Evolutionary conservation across 495 filamentous ascomycete species (phyloP), one percentile per base, ranked within the genome.

Genomic region (Podospora pseudoanserina): DNA sequence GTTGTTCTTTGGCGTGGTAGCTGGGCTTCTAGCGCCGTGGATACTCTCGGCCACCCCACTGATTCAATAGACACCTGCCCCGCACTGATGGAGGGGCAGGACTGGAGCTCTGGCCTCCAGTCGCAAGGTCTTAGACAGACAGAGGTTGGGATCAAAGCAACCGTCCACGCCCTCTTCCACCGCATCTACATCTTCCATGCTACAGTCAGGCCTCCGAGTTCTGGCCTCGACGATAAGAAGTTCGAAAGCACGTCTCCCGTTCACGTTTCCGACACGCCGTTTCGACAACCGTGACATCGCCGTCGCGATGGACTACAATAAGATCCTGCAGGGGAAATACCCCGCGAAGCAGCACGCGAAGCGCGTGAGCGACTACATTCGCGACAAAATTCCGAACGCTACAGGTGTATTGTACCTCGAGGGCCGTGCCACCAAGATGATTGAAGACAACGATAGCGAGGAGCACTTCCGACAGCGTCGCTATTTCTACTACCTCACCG

Each of bases 401-500:
- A 86, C 79, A 19, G 90, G 90, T 19, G 80, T 90, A 4, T 85
- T 99, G 57, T 99, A 97, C 77, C 86, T 99, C 63, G 93, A 98
- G 83, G 91, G 89, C 56, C 89, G 93, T 72, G 88, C 88, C 76
- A 92, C 89, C 68, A 87, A 84, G 64, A 75, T 94, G 72, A 82
- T 90, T 32, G 91, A 97, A 77, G 93, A 97, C 79, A 90, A 89
- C 76, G 93, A 97, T 73, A 87, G 90, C 79, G 78, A 87, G 4
- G 82, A 87, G 75, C 91, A 86, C 0, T 96, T 96, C 72, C 90
- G 91, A 70, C 96, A 99, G 80, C 90, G 94, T 72, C 90, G 96
- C 63, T 89, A 86, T 73, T 98, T 99, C 83, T 97, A 91, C 87
- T 98, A 99, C 80, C 84, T 99, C 28, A 92, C 92, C 18, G 96